A percentile compares a stretch with the other conserved stretches of the same genome.
Conservation (phyloP, 2,329 filamentous ascomycete genomes). For the Dactylellina haptotyla region DNA sequence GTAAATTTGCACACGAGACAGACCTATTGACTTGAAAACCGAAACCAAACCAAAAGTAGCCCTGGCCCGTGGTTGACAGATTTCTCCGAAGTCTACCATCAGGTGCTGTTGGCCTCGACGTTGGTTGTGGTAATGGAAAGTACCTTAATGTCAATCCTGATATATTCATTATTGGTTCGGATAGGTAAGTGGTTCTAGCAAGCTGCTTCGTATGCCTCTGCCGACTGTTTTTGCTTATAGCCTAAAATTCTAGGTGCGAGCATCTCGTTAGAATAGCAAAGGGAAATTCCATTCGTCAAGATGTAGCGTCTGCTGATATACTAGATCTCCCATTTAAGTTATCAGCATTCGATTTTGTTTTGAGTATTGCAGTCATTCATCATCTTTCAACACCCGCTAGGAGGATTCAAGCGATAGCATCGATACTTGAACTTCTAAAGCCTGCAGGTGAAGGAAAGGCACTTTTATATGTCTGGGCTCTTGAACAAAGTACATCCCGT, state of each 20-base stretch:
- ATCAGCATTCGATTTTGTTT: slow-evolving; percentile 80
- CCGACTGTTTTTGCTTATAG: slow-evolving; percentile 52
- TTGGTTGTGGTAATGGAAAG: slow-evolving; percentile 97
- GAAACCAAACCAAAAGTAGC: slow-evolving; percentile 69
- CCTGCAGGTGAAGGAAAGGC: slow-evolving; percentile 64
- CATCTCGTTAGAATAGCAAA: slow-evolving; percentile 70
- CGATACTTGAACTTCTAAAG: slow-evolving; percentile 75
- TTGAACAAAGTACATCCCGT: slow-evolving; percentile 87
- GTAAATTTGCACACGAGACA: slow-evolving; percentile 64
- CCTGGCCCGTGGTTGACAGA: slow-evolving; percentile 88
- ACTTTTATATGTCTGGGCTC: slow-evolving; percentile 91
- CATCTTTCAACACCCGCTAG: slow-evolving; percentile 83
- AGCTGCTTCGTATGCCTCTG: background rate
- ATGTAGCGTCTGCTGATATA: slow-evolving; percentile 81
- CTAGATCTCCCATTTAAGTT: slow-evolving; percentile 81
- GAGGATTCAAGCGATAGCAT: slow-evolving; percentile 75
- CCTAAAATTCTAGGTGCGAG: slow-evolving; percentile 64
- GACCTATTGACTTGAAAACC: no score
- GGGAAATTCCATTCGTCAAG: slow-evolving; percentile 66
- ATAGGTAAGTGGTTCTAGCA: slow-evolving; percentile 71
- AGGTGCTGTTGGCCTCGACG: slow-evolving; percentile 84
- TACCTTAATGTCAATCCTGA: slow-evolving; percentile 82
- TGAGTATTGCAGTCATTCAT: slow-evolving; percentile 93
- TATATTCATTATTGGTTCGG: slow-evolving; percentile 83
- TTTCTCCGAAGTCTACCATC: slow-evolving; percentile 75